Percentiles rank a stretch among this genome's conserved stretches.
phyloP scores from a whole-genome alignment of 495 filamentous ascomycete species.

The Lasiosphaeria miniovina region DNA sequence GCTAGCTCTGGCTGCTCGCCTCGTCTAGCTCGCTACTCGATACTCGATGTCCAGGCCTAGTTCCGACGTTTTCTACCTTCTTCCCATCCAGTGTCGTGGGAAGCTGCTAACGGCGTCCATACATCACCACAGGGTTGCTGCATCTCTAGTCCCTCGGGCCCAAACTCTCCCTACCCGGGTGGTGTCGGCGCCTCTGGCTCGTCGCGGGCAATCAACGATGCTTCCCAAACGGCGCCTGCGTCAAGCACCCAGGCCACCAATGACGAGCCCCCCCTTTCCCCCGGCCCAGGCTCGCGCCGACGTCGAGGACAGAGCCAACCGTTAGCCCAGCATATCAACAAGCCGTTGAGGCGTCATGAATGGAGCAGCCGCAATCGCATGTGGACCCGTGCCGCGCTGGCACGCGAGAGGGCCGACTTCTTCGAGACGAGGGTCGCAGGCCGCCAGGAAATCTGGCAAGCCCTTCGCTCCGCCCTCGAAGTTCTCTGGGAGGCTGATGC shows the following conservation, averaged over 20 bases:
- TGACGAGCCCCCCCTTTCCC: constrained; percentile 23
- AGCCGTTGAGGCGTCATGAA: constrained; percentile 44
- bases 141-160: constrained; percentile 41
- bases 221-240: constrained; percentile 14
- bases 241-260: constrained; percentile 14
- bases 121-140: constrained; percentile 43
- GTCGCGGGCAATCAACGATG: constrained; percentile 43
- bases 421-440: constrained; percentile 83
- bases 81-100: not conserved
- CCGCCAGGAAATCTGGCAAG: constrained; percentile 72
- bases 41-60: no score
- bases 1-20: no score
- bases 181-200: constrained; percentile 38
- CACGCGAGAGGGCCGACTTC: constrained; percentile 59
- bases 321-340: constrained; percentile 47
- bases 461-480: constrained; percentile 62
- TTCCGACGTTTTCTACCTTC: not conserved
- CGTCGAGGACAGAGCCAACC: constrained; percentile 22
- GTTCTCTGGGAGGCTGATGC: constrained; percentile 52
- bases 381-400: constrained; percentile 45
- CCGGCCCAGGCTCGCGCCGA: constrained; percentile 15
- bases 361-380: constrained; percentile 45
- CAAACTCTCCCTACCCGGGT: constrained; percentile 43
- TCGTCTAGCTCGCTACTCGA: no score
- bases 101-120: not conserved